A percentile compares a stretch with the other conserved stretches of the same genome.
phyloP scores from a whole-genome alignment of 257 asterid species.

The Haberlea rhodopensis region DNA sequence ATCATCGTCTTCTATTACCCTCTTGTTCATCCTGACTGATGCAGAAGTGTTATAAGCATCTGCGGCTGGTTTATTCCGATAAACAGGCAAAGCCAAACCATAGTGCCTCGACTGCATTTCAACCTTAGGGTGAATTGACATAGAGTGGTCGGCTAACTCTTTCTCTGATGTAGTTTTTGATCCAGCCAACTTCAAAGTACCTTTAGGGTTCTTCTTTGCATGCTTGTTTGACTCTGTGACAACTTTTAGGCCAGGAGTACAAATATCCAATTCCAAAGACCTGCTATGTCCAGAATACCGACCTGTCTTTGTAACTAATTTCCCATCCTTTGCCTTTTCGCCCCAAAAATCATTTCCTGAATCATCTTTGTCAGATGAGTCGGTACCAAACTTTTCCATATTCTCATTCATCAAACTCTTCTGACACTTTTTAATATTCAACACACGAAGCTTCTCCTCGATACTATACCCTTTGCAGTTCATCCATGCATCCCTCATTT shows the following conservation, averaged over 20 bases:
- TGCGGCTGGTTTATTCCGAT: constrained; percentile 42
- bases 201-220: constrained; percentile 64
- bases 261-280: constrained; percentile 44
- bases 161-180: constrained; percentile 42
- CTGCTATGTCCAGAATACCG: constrained; percentile 43
- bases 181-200: constrained; percentile 60
- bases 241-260: constrained; percentile 46
- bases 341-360: constrained; percentile 72
- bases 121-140: constrained; percentile 43
- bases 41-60: constrained; percentile 46
- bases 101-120: constrained; percentile 44
- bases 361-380: constrained; percentile 78
- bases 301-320: constrained; percentile 48
- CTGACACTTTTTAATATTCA: constrained; percentile 85
- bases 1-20: constrained; percentile 46
- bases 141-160: constrained; percentile 47
- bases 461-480: constrained; percentile 84
- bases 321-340: constrained; percentile 64
- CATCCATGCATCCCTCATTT: constrained; percentile 91
- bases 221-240: constrained; percentile 44
- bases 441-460: constrained; percentile 91
- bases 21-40: constrained; percentile 48
- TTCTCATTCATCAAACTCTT: constrained; percentile 93
- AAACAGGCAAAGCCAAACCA: constrained; percentile 40
- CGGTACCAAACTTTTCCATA: constrained; percentile 77